Evolutionary conservation across 441 rosid genomes (phyloP).

Genomic region (Pelargonium myrrhifolium): DNA sequence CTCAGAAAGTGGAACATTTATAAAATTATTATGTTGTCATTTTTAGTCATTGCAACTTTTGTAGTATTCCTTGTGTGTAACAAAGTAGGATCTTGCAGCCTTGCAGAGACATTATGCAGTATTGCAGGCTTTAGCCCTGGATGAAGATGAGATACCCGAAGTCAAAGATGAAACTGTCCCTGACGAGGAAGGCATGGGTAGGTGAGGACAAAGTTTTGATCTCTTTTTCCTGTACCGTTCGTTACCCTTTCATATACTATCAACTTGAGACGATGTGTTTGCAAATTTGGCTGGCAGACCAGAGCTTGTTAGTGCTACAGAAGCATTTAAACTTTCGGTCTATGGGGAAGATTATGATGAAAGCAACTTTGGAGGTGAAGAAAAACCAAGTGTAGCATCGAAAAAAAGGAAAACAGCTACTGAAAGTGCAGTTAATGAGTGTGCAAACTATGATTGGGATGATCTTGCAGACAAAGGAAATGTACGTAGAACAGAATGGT

Average conservation of each 20-base stretch:
- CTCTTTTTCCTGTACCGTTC: neutral
- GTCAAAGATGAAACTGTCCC: constrained; percentile 73
- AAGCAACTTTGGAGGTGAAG: constrained; percentile 30
- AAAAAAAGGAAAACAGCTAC: constrained; percentile 58
- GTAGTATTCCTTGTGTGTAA: constrained; percentile 9
- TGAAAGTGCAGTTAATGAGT: constrained; percentile 39
- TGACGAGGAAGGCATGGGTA: constrained; percentile 77
- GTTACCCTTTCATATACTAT: neutral
- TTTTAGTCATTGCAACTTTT: neutral
- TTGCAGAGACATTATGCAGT: constrained; percentile 92
- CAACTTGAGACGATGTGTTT: neutral
- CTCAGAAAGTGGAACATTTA: neutral
- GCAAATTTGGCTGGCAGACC: constrained; percentile 34
- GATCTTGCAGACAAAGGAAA: constrained; percentile 71
- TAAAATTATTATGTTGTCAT: neutral
- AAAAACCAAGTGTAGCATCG: constrained; percentile 40
- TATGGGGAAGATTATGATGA: constrained; percentile 60
- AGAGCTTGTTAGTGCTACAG: constrained; percentile 51
- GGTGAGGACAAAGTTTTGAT: constrained; percentile 33
- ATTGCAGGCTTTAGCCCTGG: constrained; percentile 80
- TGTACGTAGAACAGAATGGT: constrained; percentile 63
- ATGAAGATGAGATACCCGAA: constrained; percentile 71
- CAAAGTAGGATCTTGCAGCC: constrained; percentile 38
- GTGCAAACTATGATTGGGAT: constrained; percentile 52
- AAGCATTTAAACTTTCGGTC: constrained; percentile 64